Base-by-base conservation (phyloP, 495 filamentous ascomycete species). In the Aspergillus affinis region DNA sequence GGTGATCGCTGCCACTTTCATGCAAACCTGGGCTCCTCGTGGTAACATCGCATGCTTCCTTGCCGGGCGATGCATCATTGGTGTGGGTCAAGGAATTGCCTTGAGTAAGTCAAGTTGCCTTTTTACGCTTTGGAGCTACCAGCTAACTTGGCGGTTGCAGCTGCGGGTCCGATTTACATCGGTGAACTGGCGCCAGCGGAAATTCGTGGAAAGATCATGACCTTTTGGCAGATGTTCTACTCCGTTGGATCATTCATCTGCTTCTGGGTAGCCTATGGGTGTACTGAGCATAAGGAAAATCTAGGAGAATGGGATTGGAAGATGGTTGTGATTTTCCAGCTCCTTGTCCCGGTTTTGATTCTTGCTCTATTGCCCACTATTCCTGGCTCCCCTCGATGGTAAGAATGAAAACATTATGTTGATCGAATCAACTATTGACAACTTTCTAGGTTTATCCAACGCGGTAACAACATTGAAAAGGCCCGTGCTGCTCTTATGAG, bases 221-320 rank as follows among this genome's bases (percentile, higher is more conserved):
- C 81, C n/a, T 84, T 86, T 62, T 87, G 83, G 84, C 84, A 87
- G 70, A 83, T 85, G 72, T 86, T 86, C 70, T 87, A 86, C 73
- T 81, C 77, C 26, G 84, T 86, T 29, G 84, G 84, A 23, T 81
- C 81, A 29, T 86, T 86, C 69, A 84, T 87, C 63, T 85, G 84
- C 63, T 85, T 81, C 75, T 84, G 81, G 82, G 79, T 87, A 53
- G 80, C 79, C 61, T 87, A 82, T 61, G 83, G 76, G 6, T 81
- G 81, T 71, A 79, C 76, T 26, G 71, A 84, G 56, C 69, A 86
- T 66, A 68, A 69, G 47, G 60, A 65, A n/a, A 70, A 61, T 41
- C 73, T 87, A 15, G 82, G 82, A 9, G 76, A 87, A 57, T 86
- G 84, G 84, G 82, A 86, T 62, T 85, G 83, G 82, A 81, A 79